Evolutionary conservation across 805 yeast species (phyloP).

Genomic region (Wickerhamomyces hampshirensis): DNA sequence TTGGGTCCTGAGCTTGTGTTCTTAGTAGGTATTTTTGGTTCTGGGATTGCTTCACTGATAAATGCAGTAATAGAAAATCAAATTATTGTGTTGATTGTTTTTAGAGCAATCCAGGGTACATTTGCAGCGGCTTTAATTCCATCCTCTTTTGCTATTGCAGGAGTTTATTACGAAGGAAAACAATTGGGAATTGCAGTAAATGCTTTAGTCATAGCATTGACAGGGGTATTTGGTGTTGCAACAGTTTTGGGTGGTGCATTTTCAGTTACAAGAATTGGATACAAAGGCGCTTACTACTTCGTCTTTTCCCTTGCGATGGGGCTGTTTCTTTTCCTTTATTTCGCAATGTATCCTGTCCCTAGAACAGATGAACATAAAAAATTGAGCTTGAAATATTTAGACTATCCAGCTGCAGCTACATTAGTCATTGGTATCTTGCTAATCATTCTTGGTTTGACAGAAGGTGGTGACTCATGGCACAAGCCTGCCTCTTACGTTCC

Average conservation of each 20-base stretch:
- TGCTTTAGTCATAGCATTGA: conserved; percentile 23
- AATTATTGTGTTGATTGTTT: conserved; percentile 32
- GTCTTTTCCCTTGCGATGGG: conserved; percentile 29
- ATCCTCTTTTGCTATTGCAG: conserved; percentile 30
- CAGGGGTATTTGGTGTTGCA: conserved; percentile 35
- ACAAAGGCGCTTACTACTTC: conserved; percentile 34
- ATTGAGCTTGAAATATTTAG: conserved; percentile 25
- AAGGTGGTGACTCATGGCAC: conserved; percentile 41
- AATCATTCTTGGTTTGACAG: conserved; percentile 39
- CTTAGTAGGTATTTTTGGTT: conserved; percentile 19
- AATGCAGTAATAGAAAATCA: conserved; percentile 32
- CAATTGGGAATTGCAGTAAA: conserved; percentile 25
- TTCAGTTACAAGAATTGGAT: conserved; percentile 31
- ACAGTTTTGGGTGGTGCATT: conserved; percentile 42
- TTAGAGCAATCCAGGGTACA: conserved; percentile 42
- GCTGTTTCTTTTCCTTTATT: conserved; percentile 20
- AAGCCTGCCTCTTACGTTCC: conserved; percentile 38
- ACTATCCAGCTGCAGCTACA: conserved; percentile 31
- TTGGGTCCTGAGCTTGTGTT: conserved; percentile 34
- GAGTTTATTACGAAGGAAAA: conserved; percentile 26
- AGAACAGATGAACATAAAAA: conserved; percentile 20
- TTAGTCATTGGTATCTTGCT: conserved; percentile 33
- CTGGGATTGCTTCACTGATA: conserved; percentile 28
- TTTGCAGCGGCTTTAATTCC: conserved; percentile 39
- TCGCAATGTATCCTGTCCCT: conserved; percentile 28